Evolutionary conservation across 768 basidiomycete species (phyloP).

Genomic region (Lactarius trivialis): DNA sequence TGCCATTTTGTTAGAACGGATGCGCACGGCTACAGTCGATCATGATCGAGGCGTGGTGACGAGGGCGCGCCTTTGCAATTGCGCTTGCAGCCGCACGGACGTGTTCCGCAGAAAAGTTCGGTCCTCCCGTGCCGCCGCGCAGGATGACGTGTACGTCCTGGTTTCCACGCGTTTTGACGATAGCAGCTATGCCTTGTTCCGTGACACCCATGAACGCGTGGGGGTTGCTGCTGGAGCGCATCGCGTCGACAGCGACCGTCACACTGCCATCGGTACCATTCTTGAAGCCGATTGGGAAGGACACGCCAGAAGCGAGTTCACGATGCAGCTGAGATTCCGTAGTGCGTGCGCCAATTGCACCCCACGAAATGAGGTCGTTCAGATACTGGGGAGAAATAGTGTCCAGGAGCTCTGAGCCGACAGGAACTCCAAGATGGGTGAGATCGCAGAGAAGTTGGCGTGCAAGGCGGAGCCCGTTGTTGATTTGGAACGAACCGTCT

Average conservation of each 20-base stretch:
- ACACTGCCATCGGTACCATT: conserved; percentile 96
- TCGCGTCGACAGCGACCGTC: conserved; percentile 90
- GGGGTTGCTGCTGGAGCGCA: conserved; percentile 85
- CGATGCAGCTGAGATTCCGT: conserved; percentile 97
- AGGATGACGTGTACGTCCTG: conserved; percentile 91
- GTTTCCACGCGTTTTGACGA: conserved; percentile 70
- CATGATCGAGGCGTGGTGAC: conserved; percentile 66
- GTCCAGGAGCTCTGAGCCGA: conserved; percentile 92
- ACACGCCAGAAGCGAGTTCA: conserved; percentile 91
- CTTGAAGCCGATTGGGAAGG: conserved; percentile 99
- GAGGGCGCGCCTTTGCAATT: conserved; percentile 57
- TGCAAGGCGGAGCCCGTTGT: conserved; percentile 88
- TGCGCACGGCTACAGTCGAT: conserved; percentile 55
- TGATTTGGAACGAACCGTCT: conserved; percentile 92
- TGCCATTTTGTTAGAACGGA: neutral
- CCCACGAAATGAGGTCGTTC: conserved; percentile 82
- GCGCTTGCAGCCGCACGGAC: conserved; percentile 56
- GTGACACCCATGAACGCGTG: conserved; percentile 97
- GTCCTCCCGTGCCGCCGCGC: conserved; percentile 85
- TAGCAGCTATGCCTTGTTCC: conserved; percentile 83
- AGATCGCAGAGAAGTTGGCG: conserved; percentile 89
- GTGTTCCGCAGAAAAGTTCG: conserved; percentile 76
- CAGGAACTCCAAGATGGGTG: conserved; percentile 82
- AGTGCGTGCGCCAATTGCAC: conserved; percentile 94
- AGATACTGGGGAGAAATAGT: conserved; percentile 79